A percentile compares a stretch with the other conserved stretches of the same genome.
Conservation (phyloP, 768 basidiomycete genomes). For the Hortiboletus flavorubellus region DNA sequence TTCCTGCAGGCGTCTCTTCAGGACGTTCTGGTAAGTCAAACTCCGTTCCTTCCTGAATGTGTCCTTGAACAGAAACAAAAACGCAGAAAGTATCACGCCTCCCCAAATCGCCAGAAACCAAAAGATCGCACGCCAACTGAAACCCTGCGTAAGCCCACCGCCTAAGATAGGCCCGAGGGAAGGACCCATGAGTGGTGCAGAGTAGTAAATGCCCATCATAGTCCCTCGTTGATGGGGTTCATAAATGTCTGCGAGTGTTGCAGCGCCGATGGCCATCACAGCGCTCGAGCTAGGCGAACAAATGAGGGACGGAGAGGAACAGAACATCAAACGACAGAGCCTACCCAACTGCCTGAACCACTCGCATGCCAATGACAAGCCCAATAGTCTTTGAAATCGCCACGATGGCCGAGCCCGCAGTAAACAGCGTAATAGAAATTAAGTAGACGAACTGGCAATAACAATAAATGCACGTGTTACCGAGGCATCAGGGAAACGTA, state of each 20-base stretch:
- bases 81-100: conserved; percentile 50
- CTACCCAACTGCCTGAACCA: conserved; percentile 62
- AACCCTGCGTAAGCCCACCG: conserved; percentile 61
- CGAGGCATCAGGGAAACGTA: background rate
- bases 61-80: conserved; percentile 74
- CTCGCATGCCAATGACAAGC: conserved; percentile 63
- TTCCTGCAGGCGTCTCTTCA: conserved; percentile 41
- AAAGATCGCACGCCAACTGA: conserved; percentile 81
- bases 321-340: conserved; percentile 5
- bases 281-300: conserved; percentile 50
- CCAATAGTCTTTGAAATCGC: conserved; percentile 54
- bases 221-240: conserved; percentile 72
- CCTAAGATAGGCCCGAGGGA: conserved; percentile 68
- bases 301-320: background rate
- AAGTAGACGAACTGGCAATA: conserved; percentile 50
- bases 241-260: conserved; percentile 76
- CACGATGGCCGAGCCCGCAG: conserved; percentile 54
- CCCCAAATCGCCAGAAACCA: conserved; percentile 76
- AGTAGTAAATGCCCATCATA: conserved; percentile 81
- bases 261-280: conserved; percentile 64
- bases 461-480: background rate
- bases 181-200: conserved; percentile 74
- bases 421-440: conserved; percentile 48
- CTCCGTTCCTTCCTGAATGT: conserved; percentile 86
- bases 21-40: conserved; percentile 66